Base-by-base conservation (phyloP, 1,139 yeast genomes). In the Kluyveromyces sp. region DNA sequence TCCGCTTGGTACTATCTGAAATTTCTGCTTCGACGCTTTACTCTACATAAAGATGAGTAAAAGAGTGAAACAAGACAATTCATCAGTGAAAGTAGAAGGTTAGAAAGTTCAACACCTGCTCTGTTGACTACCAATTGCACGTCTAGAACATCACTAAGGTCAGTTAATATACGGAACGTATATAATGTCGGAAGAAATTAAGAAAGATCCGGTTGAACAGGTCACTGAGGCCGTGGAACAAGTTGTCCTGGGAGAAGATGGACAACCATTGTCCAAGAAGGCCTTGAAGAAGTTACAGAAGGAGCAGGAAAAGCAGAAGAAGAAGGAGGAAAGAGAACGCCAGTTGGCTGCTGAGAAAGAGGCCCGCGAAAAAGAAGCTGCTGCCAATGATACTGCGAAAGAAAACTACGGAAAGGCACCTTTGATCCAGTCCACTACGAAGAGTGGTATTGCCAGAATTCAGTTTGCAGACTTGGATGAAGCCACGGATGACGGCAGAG, bases 271-370 rank as follows among this genome's bases (percentile, higher is more conserved):
- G 57, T 86, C 96, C 49, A 92, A 92, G 69, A 92, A 88, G 65
- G 98, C 96, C 2, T 73, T 92, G 58, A 92, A 92, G 75, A 92
- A 92, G 71, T 77, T 92, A 50, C 94, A 86, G 64, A 92, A 92
- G 65, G 96, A 89, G 66, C 78, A 78, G 59, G 96, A 87, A 67
- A 92, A 92, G 73, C 95, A 85, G 53, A 80, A 77, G 58, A 88
- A 88, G 75, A 89, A 89, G 71, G 94, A 89, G 33, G 96, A 87
- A 66, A 83, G 84, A 61, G 96, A 92, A 47, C 94, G 83, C 36
- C 88, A 86, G 66, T 70, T 85, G 51, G 95, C 94, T 39, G 78
- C 80, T 55, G 96, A 85, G 53, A 82, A 79, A 60, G 87, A 77
- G 46, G 87, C 87, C 29, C 75, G 76, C 50, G 94, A 84, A 50